Evolutionary conservation across 805 yeast species (phyloP).

Genomic region (Hanseniaspora thailandica): DNA sequence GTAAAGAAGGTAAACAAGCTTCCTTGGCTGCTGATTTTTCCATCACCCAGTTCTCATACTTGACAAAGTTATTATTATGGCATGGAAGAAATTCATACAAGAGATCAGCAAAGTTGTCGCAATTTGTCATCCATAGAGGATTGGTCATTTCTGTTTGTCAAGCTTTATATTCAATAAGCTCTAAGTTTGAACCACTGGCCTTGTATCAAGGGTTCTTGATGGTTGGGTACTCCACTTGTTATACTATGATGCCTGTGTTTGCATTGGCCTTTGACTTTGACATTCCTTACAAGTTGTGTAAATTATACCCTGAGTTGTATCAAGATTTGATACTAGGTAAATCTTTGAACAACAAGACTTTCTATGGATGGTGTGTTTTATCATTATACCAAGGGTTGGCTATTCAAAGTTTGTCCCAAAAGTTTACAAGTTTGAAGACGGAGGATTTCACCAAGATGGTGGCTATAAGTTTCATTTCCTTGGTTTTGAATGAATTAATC

Average conservation of each 20-base stretch:
- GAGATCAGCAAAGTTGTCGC: constrained; percentile 87
- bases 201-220: constrained; percentile 90
- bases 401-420: constrained; percentile 73
- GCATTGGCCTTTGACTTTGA: constrained; percentile 84
- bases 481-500: constrained; percentile 71
- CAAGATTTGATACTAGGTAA: constrained; percentile 82
- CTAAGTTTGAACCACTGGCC: constrained; percentile 86
- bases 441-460: constrained; percentile 61
- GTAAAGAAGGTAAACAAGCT: constrained; percentile 97
- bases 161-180: constrained; percentile 78
- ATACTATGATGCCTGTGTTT: constrained; percentile 97
- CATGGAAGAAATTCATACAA: constrained; percentile 97
- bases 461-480: constrained; percentile 68
- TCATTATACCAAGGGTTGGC: constrained; percentile 85
- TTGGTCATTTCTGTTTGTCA: constrained; percentile 87
- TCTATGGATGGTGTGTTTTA: constrained; percentile 80
- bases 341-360: constrained; percentile 74
- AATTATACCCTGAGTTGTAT: constrained; percentile 86
- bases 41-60: constrained; percentile 77
- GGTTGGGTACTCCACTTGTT: constrained; percentile 96
- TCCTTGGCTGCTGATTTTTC: constrained; percentile 95
- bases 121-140: constrained; percentile 94
- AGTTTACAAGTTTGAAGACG: constrained; percentile 50
- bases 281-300: constrained; percentile 77
- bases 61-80: constrained; percentile 82